Base-by-base conservation (phyloP, 805 yeast genomes). In the Pichia exigua region DNA sequence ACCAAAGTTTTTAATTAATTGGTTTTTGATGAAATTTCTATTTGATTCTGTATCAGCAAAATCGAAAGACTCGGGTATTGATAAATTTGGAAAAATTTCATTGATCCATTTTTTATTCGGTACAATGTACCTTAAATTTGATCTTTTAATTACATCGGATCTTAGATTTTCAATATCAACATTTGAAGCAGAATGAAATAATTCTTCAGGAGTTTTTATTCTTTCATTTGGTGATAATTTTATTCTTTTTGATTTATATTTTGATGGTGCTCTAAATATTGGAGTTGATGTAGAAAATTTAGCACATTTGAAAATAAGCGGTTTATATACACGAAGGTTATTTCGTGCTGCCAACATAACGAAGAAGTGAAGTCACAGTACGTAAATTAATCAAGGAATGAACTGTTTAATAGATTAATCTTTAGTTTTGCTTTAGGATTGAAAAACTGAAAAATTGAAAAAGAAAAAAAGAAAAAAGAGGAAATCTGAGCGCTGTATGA, bases 51-150 rank as follows among this genome's bases (percentile, higher is more conserved):
- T 54, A 51, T 63, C 63, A 44, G 50, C 40, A 46, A 48, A 59
- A 21, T 48, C 38, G 53, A 62, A 59, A 10, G 42, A 52, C 17
- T 26, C 28, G 4, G 63, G 62, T 13, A 56, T 15, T 22, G 48
- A 20, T 15, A 47, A 32, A 30, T 50, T 43, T 13, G 49, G 48
- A 17, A 57, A 59, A n/a, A 45, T 42, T 15, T 42, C 24, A 3
- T 47, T 26, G 7, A 64, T 53, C 73, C 73, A 69, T 21, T 48
- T 42, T 43, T 57, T 56, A 54, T 69, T 68, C 6, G 72, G 71
- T 28, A 60, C 51, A 3, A 52, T 49, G 44, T 59, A 65, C 42
- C 73, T 54, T 2, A 58, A 45, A 12, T 54, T 45, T 20, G 60
- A 55, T 48, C 70, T 56, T 2, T 48, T 32, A 11, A 53, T 54